phyloP scores from a whole-genome alignment of 2,329 filamentous ascomycete genomes.

The Colletotrichum godetiae region DNA sequence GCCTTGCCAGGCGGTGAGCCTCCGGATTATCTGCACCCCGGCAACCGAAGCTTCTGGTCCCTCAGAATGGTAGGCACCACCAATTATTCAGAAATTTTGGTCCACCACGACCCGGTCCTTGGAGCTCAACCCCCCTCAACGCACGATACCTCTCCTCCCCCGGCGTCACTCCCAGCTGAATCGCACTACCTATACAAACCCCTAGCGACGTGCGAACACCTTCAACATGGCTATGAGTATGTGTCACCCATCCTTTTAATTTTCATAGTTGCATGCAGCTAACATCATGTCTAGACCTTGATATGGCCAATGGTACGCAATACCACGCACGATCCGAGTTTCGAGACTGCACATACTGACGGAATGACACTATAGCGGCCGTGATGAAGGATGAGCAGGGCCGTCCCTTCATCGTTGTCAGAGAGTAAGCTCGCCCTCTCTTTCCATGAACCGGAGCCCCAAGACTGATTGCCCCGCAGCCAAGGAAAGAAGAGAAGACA shows the following conservation, averaged over 20 bases:
- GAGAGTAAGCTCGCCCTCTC: constrained; percentile 77
- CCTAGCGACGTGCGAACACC: constrained; percentile 28
- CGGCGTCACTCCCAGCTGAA: constrained; percentile 25
- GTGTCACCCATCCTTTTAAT: constrained; percentile 13
- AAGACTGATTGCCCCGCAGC: constrained; percentile 58
- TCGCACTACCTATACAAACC: constrained; percentile 18
- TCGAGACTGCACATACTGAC: constrained; percentile 32
- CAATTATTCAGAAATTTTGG: constrained; percentile 40
- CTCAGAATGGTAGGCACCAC: constrained; percentile 36
- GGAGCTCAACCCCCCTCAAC: constrained; percentile 36
- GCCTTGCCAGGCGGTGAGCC: constrained; percentile 30
- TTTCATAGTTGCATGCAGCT: constrained; percentile 39
- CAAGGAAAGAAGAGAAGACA: constrained; percentile 98
- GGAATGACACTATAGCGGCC: constrained; percentile 57
- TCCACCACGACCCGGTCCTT: constrained; percentile 34
- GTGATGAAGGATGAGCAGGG: constrained; percentile 98
- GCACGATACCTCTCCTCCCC: constrained; percentile 31
- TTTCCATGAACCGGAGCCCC: constrained; percentile 14
- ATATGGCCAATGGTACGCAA: constrained; percentile 81
- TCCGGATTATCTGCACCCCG: constrained; percentile 33
- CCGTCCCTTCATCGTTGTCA: constrained; percentile 95
- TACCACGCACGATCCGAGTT: constrained; percentile 32
- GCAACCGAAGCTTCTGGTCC: constrained; percentile 35
- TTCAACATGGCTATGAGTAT: constrained; percentile 42
- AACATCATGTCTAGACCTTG: constrained; percentile 72